phyloP scores from a whole-genome alignment of 495 filamentous ascomycete genomes.

The Xylaria intraflava region DNA sequence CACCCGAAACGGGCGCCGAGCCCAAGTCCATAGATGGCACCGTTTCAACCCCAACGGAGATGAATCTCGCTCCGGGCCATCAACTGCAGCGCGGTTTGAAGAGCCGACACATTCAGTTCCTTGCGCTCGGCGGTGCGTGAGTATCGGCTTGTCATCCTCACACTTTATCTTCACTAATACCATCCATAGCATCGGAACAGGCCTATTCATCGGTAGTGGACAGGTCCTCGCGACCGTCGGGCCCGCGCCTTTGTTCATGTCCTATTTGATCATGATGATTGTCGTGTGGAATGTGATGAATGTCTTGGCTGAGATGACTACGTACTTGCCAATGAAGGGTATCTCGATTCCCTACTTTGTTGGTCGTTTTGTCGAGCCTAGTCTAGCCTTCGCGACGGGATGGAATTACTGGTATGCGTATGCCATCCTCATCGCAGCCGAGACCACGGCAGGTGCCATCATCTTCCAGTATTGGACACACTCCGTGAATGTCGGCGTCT shows the following conservation, averaged over 20 bases:
- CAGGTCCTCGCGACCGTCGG: slow-evolving; percentile 40
- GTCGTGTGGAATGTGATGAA: slow-evolving; percentile 42
- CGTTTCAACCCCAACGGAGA: slow-evolving; percentile 41
- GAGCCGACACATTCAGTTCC: slow-evolving; percentile 64
- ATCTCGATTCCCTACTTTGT: slow-evolving; percentile 59
- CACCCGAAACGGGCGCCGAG: slow-evolving; percentile 3
- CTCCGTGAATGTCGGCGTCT: slow-evolving; percentile 47
- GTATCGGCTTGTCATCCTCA: slow-evolving; percentile 6
- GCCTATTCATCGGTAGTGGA: slow-evolving; percentile 49
- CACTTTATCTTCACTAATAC: neutral
- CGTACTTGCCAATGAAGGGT: slow-evolving; percentile 57
- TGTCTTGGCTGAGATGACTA: slow-evolving; percentile 44
- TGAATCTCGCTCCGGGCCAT: slow-evolving; percentile 31
- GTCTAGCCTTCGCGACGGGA: slow-evolving; percentile 72
- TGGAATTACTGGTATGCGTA: slow-evolving; percentile 63
- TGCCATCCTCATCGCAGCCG: slow-evolving; percentile 44
- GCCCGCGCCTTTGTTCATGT: slow-evolving; percentile 46
- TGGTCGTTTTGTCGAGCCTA: slow-evolving; percentile 64
- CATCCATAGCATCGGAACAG: slow-evolving; percentile 53
- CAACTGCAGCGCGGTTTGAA: slow-evolving; percentile 56
- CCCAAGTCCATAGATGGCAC: slow-evolving; percentile 44
- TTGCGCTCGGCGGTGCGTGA: slow-evolving; percentile 58
- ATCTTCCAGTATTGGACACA: slow-evolving; percentile 52
- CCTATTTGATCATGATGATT: slow-evolving; percentile 43
- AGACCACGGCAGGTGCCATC: slow-evolving; percentile 44